Percentiles rank a stretch among this genome's conserved stretches.
These are phyloP conservation scores for Phytopythium montanum DNA, from an alignment of 352 stramenopile species.

Conservation along the genomic window DNA sequence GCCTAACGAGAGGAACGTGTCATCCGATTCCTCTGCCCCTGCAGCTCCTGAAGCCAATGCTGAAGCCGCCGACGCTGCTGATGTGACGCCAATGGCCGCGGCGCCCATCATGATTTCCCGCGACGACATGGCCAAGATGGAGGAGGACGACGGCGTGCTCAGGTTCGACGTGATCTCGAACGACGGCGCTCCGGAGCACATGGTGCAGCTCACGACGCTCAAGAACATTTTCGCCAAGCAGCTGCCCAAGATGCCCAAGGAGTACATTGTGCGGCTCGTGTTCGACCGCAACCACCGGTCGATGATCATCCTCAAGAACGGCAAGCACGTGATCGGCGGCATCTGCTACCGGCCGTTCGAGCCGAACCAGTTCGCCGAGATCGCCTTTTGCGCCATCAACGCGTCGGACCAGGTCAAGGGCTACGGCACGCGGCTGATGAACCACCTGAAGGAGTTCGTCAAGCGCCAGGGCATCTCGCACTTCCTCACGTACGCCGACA, in stretches of 20 bases:
- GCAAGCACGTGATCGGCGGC: constrained; percentile 93
- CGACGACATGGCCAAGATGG: constrained; percentile 87
- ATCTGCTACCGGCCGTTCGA: constrained; percentile 98
- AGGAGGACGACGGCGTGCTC: constrained; percentile 72
- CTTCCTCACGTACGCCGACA: constrained; percentile 99
- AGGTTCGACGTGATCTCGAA: constrained; percentile 91
- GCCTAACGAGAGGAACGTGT: background rate
- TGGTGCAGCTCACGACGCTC: constrained; percentile 92
- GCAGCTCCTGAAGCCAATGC: too few species aligned
- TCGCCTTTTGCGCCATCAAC: constrained; percentile 99
- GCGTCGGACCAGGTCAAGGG: constrained; percentile 95
- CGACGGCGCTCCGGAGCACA: constrained; percentile 82
- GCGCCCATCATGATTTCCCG: constrained; percentile 67
- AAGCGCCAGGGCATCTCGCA: constrained; percentile 90
- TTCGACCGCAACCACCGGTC: constrained; percentile 95
- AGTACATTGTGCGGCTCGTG: constrained; percentile 99
- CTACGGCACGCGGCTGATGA: constrained; percentile 99
- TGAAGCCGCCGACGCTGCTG: background rate
- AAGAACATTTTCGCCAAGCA: constrained; percentile 99
- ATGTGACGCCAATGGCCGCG: constrained; percentile 5
- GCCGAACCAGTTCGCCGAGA: constrained; percentile 97
- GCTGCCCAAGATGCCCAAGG: constrained; percentile 98
- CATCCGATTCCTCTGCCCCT: constrained; percentile 3
- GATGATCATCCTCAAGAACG: constrained; percentile 93
- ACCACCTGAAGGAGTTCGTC: constrained; percentile 98